phyloP scores from a whole-genome alignment of 495 filamentous ascomycete genomes.

The Penicillium lividum region DNA sequence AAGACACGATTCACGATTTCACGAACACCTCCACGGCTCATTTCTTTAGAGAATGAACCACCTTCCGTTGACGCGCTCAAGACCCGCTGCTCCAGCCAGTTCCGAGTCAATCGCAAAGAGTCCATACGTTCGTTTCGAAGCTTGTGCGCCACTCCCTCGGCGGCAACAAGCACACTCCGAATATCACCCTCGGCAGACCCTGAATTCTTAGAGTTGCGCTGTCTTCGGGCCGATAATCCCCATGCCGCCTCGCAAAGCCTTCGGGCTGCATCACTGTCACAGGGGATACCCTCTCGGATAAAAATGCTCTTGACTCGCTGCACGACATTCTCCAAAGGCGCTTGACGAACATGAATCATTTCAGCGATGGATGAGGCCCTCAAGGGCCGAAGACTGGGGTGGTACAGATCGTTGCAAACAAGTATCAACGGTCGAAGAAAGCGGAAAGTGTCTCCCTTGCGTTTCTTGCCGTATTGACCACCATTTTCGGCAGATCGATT shows the following conservation, averaged over 20 bases:
- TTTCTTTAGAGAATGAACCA: constrained; percentile 72
- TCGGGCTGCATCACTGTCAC: constrained; percentile 83
- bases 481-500: constrained; percentile 38
- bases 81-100: constrained; percentile 82
- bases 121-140: constrained; percentile 55
- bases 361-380: constrained; percentile 80
- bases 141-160: constrained; percentile 90
- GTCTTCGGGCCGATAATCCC: constrained; percentile 72
- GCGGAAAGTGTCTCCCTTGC: constrained; percentile 78
- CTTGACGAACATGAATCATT: constrained; percentile 88
- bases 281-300: constrained; percentile 78
- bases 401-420: constrained; percentile 98
- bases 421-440: constrained; percentile 85
- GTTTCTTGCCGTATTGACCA: constrained; percentile 48
- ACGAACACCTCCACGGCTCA: constrained; percentile 75
- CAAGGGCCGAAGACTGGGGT: constrained; percentile 80
- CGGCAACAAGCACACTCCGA: constrained; percentile 86
- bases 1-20: constrained; percentile 87
- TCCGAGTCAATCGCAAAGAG: constrained; percentile 60
- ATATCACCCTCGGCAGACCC: constrained; percentile 86
- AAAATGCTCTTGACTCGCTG: constrained; percentile 80
- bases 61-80: constrained; percentile 68
- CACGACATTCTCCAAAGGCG: constrained; percentile 83
- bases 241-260: constrained; percentile 89
- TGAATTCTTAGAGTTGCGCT: constrained; percentile 48